Evolutionary conservation across 805 yeast genomes (phyloP).

Genomic region (Myxozyma neotropica): DNA sequence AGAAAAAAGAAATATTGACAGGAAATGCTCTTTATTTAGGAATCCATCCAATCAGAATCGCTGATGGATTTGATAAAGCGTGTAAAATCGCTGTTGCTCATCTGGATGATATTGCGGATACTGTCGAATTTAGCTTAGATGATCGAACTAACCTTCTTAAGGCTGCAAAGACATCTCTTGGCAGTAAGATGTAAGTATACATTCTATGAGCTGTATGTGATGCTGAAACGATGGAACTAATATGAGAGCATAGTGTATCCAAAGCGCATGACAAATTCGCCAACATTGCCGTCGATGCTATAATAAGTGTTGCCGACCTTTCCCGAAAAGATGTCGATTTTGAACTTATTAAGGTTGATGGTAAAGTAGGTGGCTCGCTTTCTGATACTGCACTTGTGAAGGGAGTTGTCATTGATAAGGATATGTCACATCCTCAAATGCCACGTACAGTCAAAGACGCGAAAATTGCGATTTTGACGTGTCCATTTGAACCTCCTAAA

Average conservation of each 20-base stretch:
- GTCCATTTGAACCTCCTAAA: conserved; percentile 99
- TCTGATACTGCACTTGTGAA: conserved; percentile 81
- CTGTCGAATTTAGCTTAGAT: conserved; percentile 54
- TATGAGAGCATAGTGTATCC: conserved; percentile 55
- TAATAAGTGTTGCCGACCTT: conserved; percentile 85
- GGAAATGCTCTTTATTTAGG: conserved; percentile 58
- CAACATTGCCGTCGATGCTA: conserved; percentile 95
- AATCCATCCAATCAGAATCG: conserved; percentile 94
- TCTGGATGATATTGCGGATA: conserved; percentile 75
- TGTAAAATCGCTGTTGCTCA: conserved; percentile 84
- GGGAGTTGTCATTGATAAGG: conserved; percentile 95
- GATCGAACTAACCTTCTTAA: conserved; percentile 61
- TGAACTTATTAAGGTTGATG: conserved; percentile 92
- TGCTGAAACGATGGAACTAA: too few species aligned
- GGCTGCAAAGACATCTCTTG: conserved; percentile 93
- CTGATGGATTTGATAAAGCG: conserved; percentile 97
- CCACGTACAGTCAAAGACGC: conserved; percentile 77
- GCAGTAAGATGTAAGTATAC: conserved; percentile 75
- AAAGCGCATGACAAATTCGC: conserved; percentile 94
- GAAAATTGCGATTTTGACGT: conserved; percentile 90
- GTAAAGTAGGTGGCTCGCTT: conserved; percentile 92
- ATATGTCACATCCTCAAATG: conserved; percentile 98
- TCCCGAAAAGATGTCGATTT: conserved; percentile 95
- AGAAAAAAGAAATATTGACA: background rate
- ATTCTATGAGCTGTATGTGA: too few species aligned